Percentiles rank a stretch among this genome's conserved stretches.
These are phyloP conservation scores for Hura crepitans DNA, from an alignment of 441 rosid species.

Conservation along the genomic window DNA sequence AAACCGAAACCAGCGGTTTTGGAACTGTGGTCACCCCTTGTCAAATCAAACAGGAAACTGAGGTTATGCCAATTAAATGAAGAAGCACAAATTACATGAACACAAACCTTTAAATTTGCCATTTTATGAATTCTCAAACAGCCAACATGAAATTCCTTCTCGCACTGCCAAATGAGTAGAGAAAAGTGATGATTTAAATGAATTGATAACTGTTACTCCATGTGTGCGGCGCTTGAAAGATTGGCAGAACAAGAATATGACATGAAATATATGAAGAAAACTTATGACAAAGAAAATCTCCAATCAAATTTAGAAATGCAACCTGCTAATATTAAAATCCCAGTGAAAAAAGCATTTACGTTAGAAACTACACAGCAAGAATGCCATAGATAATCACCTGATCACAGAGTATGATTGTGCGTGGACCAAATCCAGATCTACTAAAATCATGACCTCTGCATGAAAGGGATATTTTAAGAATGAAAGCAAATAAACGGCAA, in stretches of 20 bases:
- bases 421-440: slow-evolving; percentile 76
- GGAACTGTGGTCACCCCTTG: no score
- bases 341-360: neutral
- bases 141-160: slow-evolving; percentile 74
- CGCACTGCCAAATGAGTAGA: slow-evolving; percentile 45
- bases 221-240: neutral
- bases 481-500: slow-evolving; percentile 15
- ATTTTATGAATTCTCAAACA: slow-evolving; percentile 65
- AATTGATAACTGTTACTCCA: neutral
- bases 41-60: neutral
- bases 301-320: neutral
- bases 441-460: slow-evolving; percentile 64
- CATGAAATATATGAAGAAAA: slow-evolving; percentile 9
- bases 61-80: neutral
- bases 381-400: slow-evolving; percentile 36
- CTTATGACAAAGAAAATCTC: neutral
- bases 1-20: no score
- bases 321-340: neutral
- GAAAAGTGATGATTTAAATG: neutral
- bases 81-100: neutral
- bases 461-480: slow-evolving; percentile 11
- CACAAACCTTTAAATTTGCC: slow-evolving; percentile 56
- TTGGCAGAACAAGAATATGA: slow-evolving; percentile 3
- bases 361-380: neutral
- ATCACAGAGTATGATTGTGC: slow-evolving; percentile 70